phyloP scores from a whole-genome alignment of 805 yeast genomes.

The Limtongia smithiae region DNA sequence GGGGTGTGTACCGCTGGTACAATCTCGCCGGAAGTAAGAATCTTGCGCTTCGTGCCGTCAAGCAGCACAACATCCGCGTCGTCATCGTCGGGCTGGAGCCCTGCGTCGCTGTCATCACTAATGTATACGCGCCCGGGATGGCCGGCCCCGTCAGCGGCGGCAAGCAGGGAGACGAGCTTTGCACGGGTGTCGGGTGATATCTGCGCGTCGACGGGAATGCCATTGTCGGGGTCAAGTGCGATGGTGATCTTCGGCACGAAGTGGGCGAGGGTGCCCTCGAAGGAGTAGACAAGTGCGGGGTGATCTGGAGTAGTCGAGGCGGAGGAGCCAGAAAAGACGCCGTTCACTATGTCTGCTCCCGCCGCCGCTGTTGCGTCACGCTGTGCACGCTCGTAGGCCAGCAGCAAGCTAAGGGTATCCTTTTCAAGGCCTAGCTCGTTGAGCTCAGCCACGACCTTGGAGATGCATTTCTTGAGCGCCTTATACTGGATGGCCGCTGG shows the following conservation, averaged over 20 bases:
- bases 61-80: not conserved
- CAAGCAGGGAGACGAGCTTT: constrained; percentile 8
- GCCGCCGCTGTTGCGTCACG: constrained; percentile 2
- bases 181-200: constrained; percentile 21
- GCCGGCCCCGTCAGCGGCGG: constrained; percentile 4
- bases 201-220: constrained; percentile 25
- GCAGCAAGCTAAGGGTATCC: constrained; percentile 37
- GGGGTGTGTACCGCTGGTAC: no score
- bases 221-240: constrained; percentile 25
- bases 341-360: no score
- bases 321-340: no score
- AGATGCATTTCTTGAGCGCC: constrained; percentile 62
- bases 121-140: no score
- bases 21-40: no score
- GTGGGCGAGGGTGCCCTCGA: constrained; percentile 29
- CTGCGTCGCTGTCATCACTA: not conserved
- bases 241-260: constrained; percentile 33
- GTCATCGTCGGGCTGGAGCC: not conserved
- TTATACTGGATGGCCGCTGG: constrained; percentile 69
- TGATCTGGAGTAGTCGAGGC: no score
- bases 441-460: constrained; percentile 61
- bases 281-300: constrained; percentile 27
- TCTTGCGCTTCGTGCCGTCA: no score
- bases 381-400: constrained; percentile 31
- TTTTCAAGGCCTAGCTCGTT: constrained; percentile 54